Conservation (phyloP, 2,329 filamentous ascomycete species). For the Zarea fungicola region DNA sequence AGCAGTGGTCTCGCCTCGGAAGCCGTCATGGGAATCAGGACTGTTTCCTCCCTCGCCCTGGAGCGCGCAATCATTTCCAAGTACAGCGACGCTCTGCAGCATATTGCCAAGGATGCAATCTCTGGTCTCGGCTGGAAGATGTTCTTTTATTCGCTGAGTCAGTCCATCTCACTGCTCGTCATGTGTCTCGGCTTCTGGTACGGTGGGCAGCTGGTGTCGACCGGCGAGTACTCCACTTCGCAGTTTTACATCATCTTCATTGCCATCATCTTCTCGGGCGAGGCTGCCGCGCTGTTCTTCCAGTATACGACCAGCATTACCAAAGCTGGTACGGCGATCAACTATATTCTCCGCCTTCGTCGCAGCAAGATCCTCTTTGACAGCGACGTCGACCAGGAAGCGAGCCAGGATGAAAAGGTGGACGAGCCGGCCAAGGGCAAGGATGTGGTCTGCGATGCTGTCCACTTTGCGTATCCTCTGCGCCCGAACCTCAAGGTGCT, state of each 20-base stretch:
- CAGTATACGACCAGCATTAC: constrained; percentile 47
- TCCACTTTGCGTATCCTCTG: constrained; percentile 54
- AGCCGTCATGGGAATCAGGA: constrained; percentile 37
- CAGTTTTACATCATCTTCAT: constrained; percentile 49
- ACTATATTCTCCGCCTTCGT: constrained; percentile 42
- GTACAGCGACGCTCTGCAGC: constrained; percentile 28
- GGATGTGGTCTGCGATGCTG: constrained; percentile 43
- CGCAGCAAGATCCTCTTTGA: constrained; percentile 26
- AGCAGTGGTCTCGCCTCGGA: constrained; percentile 47
- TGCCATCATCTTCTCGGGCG: constrained; percentile 41
- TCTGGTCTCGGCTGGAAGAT: constrained; percentile 32
- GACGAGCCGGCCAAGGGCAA: constrained; percentile 21
- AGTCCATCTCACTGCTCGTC: constrained; percentile 33
- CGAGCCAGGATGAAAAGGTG: neutral
- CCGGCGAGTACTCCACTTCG: constrained; percentile 40
- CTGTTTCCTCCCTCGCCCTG: constrained; percentile 41
- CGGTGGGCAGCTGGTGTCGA: constrained; percentile 34
- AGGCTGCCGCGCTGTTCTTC: constrained; percentile 38
- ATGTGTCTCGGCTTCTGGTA: constrained; percentile 37
- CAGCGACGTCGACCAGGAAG: constrained; percentile 19
- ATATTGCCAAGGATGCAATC: constrained; percentile 27
- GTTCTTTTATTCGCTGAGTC: constrained; percentile 36
- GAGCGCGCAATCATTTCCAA: constrained; percentile 36
- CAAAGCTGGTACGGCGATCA: constrained; percentile 42
- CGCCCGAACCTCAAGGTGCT: constrained; percentile 31